phyloP scores from a whole-genome alignment of 768 basidiomycete genomes.

The Clavaria fumosa region DNA sequence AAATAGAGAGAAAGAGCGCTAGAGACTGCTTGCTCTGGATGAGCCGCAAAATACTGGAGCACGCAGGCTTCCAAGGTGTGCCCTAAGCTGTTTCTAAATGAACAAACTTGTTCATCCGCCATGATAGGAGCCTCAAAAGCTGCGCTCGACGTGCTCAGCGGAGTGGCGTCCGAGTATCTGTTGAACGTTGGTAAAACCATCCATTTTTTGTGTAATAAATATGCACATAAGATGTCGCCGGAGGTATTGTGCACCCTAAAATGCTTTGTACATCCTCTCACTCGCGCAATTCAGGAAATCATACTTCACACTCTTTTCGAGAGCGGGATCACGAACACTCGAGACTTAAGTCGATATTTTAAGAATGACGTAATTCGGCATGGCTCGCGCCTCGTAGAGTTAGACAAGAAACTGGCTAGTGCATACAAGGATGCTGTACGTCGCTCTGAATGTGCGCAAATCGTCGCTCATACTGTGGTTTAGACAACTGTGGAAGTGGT shows the following conservation, averaged over 20 bases:
- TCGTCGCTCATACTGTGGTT: constrained; percentile 6
- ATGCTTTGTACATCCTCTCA: constrained; percentile 6
- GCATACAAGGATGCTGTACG: constrained; percentile 72
- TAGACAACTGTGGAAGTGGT: constrained; percentile 33
- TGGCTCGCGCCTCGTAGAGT: constrained; percentile 55
- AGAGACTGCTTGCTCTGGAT: constrained; percentile 57
- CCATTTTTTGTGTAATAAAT: constrained; percentile 67
- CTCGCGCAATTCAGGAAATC: constrained; percentile 55
- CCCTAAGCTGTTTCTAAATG: no score
- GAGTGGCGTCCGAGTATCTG: constrained; percentile 69
- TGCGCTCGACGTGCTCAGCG: constrained; percentile 62
- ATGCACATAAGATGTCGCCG: constrained; percentile 61
- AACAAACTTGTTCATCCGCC: constrained; percentile 2
- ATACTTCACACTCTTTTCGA: constrained; percentile 84
- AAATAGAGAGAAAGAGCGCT: constrained; percentile 46
- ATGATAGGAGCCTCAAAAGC: constrained; percentile 51
- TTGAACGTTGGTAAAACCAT: constrained; percentile 79
- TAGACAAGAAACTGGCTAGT: constrained; percentile 75
- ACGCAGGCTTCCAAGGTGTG: constrained; percentile 84
- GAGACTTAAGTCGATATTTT: constrained; percentile 76
- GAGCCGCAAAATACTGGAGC: constrained; percentile 67
- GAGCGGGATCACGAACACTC: constrained; percentile 63
- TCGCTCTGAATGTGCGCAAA: constrained; percentile 9
- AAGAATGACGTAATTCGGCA: constrained; percentile 80
- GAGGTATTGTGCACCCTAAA: constrained; percentile 40